Evolutionary conservation across 345 rosid genomes (phyloP).

Genomic region (Eutrema heterophyllum): DNA sequence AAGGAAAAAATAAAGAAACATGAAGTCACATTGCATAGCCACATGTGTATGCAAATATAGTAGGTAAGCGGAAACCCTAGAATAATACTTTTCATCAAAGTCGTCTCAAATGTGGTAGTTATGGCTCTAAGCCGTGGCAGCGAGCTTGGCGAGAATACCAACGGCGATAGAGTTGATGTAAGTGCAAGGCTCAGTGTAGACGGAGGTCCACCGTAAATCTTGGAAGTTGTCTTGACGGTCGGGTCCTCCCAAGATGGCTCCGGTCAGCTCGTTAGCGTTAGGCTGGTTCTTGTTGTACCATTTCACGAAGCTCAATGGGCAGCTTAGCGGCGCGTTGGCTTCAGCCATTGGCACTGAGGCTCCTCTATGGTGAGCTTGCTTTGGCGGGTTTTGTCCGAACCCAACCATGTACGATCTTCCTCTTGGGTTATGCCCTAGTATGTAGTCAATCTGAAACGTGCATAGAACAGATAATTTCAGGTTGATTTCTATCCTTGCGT

Average conservation of each 20-base stretch:
- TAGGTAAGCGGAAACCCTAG: slow-evolving; percentile 1
- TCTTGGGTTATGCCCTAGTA: slow-evolving; percentile 68
- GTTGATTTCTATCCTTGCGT: not conserved
- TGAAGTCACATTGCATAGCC: slow-evolving; percentile 19
- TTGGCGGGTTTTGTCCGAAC: slow-evolving; percentile 72
- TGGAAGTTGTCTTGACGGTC: slow-evolving; percentile 59
- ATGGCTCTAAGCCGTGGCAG: slow-evolving; percentile 28
- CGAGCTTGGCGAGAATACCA: slow-evolving; percentile 74
- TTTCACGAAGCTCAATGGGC: slow-evolving; percentile 61
- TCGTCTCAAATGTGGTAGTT: not conserved
- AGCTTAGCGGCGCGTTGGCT: slow-evolving; percentile 26
- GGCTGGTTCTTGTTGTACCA: slow-evolving; percentile 47
- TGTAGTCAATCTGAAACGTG: slow-evolving; percentile 67
- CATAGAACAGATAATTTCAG: not conserved
- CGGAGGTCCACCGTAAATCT: slow-evolving; percentile 58
- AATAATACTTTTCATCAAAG: slow-evolving; percentile 17
- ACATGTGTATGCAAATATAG: slow-evolving; percentile 1
- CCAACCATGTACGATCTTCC: slow-evolving; percentile 93
- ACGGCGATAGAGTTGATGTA: slow-evolving; percentile 69
- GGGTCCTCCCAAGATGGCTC: slow-evolving; percentile 90
- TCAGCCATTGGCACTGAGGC: slow-evolving; percentile 49
- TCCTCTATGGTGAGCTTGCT: slow-evolving; percentile 82
- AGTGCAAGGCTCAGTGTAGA: slow-evolving; percentile 86
- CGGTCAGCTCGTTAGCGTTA: slow-evolving; percentile 76
- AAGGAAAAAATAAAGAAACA: not conserved